These are phyloP conservation scores for Isatis lusitanica DNA, from an alignment of 441 rosid genomes.

Conservation along the genomic window DNA sequence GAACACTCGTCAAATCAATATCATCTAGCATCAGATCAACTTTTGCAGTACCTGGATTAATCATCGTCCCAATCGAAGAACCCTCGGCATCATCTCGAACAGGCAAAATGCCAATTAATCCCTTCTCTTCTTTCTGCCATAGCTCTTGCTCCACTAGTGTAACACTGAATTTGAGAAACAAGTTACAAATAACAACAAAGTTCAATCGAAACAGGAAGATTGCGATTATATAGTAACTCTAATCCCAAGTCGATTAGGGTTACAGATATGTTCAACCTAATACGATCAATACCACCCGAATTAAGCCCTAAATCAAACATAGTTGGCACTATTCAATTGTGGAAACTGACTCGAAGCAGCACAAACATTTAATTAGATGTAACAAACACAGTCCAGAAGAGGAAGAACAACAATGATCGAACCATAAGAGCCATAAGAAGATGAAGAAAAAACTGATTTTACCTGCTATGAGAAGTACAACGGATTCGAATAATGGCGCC, in stretches of 20 bases:
- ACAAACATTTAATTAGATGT: background rate
- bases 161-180: conserved; percentile 53
- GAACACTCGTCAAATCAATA: background rate
- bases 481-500: conserved; percentile 98
- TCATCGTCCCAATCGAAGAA: conserved; percentile 49
- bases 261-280: background rate
- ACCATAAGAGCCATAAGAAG: background rate
- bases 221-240: background rate
- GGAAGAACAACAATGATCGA: conserved; percentile 20
- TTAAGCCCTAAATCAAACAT: conserved; percentile 7
- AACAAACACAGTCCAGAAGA: background rate
- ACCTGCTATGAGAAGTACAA: conserved; percentile 97
- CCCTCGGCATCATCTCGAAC: conserved; percentile 81
- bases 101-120: conserved; percentile 89
- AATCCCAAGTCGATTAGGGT: conserved; percentile 1
- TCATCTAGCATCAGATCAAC: background rate
- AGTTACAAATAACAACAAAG: conserved; percentile 4
- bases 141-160: conserved; percentile 98
- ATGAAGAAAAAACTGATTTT: background rate
- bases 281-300: background rate
- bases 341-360: background rate
- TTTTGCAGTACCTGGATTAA: conserved; percentile 51
- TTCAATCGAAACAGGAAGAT: background rate
- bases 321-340: background rate
- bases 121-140: conserved; percentile 98